Percentiles rank a stretch among this genome's conserved stretches.
Conservation (phyloP, 306 rosid genomes). For the Vicia villosa region DNA sequence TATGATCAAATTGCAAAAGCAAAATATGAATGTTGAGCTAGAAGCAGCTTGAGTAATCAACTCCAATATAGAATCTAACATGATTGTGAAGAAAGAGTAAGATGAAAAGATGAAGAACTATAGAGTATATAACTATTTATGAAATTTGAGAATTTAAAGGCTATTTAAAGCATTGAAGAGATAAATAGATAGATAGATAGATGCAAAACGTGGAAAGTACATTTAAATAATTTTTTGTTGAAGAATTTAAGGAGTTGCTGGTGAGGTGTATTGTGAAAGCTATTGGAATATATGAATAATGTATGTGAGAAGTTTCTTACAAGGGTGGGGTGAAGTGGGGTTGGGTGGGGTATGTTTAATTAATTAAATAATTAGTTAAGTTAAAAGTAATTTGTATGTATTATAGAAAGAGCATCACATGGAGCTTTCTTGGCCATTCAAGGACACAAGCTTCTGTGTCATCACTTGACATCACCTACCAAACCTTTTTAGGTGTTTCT, state of each 20-base stretch:
- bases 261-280: slow-evolving; percentile 58
- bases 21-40: slow-evolving; percentile 65
- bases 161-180: slow-evolving; percentile 41
- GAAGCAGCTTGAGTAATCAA: slow-evolving; percentile 66
- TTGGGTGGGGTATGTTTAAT: slow-evolving; percentile 23
- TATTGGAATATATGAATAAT: slow-evolving; percentile 28
- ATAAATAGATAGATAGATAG: slow-evolving; percentile 41
- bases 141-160: slow-evolving; percentile 31
- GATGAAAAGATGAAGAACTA: slow-evolving; percentile 3
- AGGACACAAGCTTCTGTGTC: slow-evolving; percentile 35
- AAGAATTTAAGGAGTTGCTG: slow-evolving; percentile 30
- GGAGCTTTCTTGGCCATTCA: slow-evolving; percentile 53
- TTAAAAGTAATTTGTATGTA: slow-evolving; percentile 38
- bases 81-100: slow-evolving; percentile 41
- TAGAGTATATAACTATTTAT: slow-evolving; percentile 1
- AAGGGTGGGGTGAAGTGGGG: too few species aligned
- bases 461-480: slow-evolving; percentile 42
- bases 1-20: slow-evolving; percentile 75
- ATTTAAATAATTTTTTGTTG: slow-evolving; percentile 26
- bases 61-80: slow-evolving; percentile 61
- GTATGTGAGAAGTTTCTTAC: slow-evolving; percentile 50
- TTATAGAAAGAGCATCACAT: slow-evolving; percentile 48
- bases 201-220: slow-evolving; percentile 45
- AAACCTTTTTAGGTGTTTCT: slow-evolving; percentile 19
- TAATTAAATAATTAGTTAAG: background rate